Base-by-base conservation (phyloP, 768 basidiomycete species). In the Lentinula detonsa region DNA sequence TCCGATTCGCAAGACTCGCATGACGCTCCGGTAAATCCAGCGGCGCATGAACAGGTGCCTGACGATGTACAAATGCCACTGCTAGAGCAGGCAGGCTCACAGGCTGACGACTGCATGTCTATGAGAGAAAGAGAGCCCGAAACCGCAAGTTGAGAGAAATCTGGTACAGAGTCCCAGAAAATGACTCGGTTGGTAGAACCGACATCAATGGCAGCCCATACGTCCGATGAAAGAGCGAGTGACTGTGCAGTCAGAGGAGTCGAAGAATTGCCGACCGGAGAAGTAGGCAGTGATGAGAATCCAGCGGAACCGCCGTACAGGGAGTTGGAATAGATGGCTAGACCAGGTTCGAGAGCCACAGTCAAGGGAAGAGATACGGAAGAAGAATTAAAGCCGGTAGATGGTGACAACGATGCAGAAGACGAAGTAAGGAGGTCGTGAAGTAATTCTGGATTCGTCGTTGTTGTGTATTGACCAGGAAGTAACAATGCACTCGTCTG, bases 81-180 rank as follows among this genome's bases (percentile, higher is more conserved):
- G 1, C 86, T 82, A 0, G 92, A 80, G 67, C 93, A 95, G 2
- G 86, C 76, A 0, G 90, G 86, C 0, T 88, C 85, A 69, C 93
- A 95, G 0, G 85, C 76, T 0, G 83, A 77, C 4, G 90, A 92
- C 69, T 91, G 83, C 64, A 94, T 77, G 64, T 85, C 85, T 45
- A 87, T 71, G n/a, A 93, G 74, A 1, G 81, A 76, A n/a, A 91
- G 73, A 0, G 82, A 75, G 34, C 76, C 76, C 0, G 79, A 71
- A 39, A 72, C 74, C 2, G 90, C 87, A 13, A 93, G 78, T 69
- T 93, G 86, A 2, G 82, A 74, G 21, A 88, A 68, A 66, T 95
- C 91, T 10, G 92, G 86, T 49, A 94, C 74, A 9, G 88, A 84
- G 62, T 91, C 85, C 90, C 91, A 95, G 35, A 95, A 68, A 21